These are phyloP conservation scores for Aspergillus ochraceoroseus DNA, from an alignment of 2,329 filamentous ascomycete species.

Conservation along the genomic window DNA sequence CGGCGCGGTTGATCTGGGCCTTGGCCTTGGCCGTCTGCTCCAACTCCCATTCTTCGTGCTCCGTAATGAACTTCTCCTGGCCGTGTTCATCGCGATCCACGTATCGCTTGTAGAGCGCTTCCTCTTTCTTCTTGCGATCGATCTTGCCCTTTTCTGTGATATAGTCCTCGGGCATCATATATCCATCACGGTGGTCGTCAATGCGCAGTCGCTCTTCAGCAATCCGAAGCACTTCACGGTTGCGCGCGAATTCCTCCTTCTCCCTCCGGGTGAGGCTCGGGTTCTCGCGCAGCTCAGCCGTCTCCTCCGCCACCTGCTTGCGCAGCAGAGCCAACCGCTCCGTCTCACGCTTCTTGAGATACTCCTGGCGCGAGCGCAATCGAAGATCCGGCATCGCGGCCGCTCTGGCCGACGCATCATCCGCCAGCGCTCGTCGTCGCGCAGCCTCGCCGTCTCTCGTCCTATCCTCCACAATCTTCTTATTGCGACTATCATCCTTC, in stretches of 20 bases:
- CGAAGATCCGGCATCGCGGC: conserved; percentile 76
- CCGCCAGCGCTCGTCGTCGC: conserved; percentile 58
- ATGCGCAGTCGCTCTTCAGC: conserved; percentile 81
- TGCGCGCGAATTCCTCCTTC: conserved; percentile 81
- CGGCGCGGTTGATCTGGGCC: conserved; percentile 70
- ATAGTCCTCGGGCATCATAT: conserved; percentile 89
- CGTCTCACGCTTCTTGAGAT: conserved; percentile 84
- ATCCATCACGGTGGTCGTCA: conserved; percentile 88
- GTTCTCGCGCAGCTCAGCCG: conserved; percentile 71
- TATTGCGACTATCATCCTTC: conserved; percentile 65
- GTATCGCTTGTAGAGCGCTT: conserved; percentile 84
- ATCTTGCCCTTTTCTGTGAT: conserved; percentile 91
- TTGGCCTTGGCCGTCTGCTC: conserved; percentile 86
- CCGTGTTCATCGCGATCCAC: conserved; percentile 83
- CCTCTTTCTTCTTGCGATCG: conserved; percentile 78
- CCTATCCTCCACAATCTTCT: conserved; percentile 61
- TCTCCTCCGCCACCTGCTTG: conserved; percentile 85
- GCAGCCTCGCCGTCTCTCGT: conserved; percentile 56
- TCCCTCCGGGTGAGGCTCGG: conserved; percentile 70
- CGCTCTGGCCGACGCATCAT: conserved; percentile 62
- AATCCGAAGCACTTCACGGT: conserved; percentile 72
- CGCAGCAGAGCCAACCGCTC: conserved; percentile 81
- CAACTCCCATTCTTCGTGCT: conserved; percentile 92
- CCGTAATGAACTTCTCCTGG: conserved; percentile 82
- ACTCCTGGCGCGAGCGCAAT: conserved; percentile 81